Base-by-base conservation (phyloP, 441 rosid species). In the Eutrema salsugineum region DNA sequence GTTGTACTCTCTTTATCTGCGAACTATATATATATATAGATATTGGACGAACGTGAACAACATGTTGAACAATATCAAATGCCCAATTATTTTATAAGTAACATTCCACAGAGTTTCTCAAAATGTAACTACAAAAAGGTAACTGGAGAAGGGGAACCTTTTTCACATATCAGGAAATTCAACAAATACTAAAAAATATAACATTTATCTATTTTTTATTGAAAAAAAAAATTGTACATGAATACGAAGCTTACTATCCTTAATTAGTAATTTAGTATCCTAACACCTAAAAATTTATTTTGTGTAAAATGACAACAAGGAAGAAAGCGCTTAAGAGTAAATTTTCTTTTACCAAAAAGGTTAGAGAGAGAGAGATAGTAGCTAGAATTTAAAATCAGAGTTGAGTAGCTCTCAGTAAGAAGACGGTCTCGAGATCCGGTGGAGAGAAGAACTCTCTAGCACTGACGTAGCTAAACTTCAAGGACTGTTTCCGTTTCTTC, bases 341-440 rank as follows among this genome's bases (percentile, higher is more conserved):
- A 19, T 20, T 14, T 49, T 0, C 24, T 30, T 17, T 10, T 1
- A 11, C 44, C 20, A 44, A 14, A 70, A 12, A 19, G 33, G 15
- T 16, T 19, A 71, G 62, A 32, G 17, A 59, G n/a, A n/a, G n/a
- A n/a, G 14, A 2, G 47, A n/a, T 30, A 1, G 33, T 30, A 30
- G 20, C n/a, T n/a, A 24, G 6, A 40, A n/a, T n/a, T 47, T 7
- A 47, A 24, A 24, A 50, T 39, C 30, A 48, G 15, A 16, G 11
- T 63, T 47, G 64, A 80, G 58, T 46, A 46, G 71, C 16, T 64
- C 22, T 56, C 1, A 9, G 51, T 27, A 27, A 85, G 60, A 92
- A 90, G 22, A 92, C 86, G 1, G 91, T 46, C 55, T 92, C 97
- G 82, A 92, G 84, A 77, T 92, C 97, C 39, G 95, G 97, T 24